Evolutionary conservation across 164 flowering plant species (phyloP).

Genomic region (Piper betle): DNA sequence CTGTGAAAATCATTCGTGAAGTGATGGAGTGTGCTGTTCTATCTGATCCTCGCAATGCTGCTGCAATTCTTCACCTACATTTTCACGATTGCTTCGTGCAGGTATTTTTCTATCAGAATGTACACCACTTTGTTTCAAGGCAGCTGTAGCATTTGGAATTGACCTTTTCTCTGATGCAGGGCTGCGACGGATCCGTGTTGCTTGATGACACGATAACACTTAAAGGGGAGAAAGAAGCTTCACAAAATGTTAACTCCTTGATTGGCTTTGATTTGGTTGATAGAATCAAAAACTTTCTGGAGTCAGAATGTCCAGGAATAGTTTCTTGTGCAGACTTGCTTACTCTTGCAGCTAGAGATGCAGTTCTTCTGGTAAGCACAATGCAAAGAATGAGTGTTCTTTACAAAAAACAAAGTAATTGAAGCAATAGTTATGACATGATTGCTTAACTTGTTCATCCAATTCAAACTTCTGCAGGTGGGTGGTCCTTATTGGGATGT

Average conservation of each 20-base stretch:
- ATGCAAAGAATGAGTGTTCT: background rate
- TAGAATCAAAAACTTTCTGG: slow-evolving; percentile 64
- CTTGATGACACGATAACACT: slow-evolving; percentile 73
- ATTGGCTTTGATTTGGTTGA: slow-evolving; percentile 67
- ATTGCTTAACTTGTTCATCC: background rate
- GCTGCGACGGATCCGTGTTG: slow-evolving; percentile 88
- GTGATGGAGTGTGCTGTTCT: slow-evolving; percentile 79
- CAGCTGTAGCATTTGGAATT: background rate
- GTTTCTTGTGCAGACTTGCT: slow-evolving; percentile 94
- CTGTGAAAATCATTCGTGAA: slow-evolving; percentile 37
- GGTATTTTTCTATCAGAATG: slow-evolving; percentile 18
- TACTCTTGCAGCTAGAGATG: slow-evolving; percentile 91
- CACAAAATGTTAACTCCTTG: slow-evolving; percentile 40
- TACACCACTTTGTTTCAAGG: background rate
- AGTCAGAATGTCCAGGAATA: slow-evolving; percentile 81
- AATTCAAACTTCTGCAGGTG: slow-evolving; percentile 29
- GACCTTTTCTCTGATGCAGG: slow-evolving; percentile 27
- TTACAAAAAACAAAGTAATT: background rate
- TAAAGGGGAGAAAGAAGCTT: slow-evolving; percentile 68
- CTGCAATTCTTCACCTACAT: slow-evolving; percentile 58
- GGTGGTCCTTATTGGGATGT: slow-evolving; percentile 98
- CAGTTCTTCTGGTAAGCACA: slow-evolving; percentile 60
- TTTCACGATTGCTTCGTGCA: slow-evolving; percentile 96
- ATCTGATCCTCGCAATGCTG: slow-evolving; percentile 73
- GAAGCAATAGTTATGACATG: background rate